Percentiles rank a stretch among this genome's conserved stretches.
Evolutionary conservation across 306 rosid species (phyloP).

Genomic region (Prunus kanzakura): DNA sequence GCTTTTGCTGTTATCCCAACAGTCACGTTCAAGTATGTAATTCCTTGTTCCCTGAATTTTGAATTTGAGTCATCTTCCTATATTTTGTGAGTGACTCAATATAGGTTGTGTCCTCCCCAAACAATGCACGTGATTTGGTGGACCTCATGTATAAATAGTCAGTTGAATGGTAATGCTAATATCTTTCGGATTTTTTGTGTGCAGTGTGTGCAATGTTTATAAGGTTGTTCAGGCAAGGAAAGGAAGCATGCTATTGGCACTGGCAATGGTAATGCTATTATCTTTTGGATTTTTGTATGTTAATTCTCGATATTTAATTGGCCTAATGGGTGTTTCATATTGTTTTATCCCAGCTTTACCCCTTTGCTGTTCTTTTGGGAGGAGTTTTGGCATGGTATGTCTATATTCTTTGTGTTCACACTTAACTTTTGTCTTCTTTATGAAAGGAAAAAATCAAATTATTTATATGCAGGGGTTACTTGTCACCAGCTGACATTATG

Average conservation of each 20-base stretch:
- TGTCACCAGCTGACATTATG: slow-evolving; percentile 77
- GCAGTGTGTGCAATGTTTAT: slow-evolving; percentile 71
- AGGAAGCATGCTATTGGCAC: slow-evolving; percentile 70
- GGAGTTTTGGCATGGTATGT: slow-evolving; percentile 82
- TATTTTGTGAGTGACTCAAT: background rate
- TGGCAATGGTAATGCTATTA: slow-evolving; percentile 74
- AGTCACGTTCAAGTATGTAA: slow-evolving; percentile 65
- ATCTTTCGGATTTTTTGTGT: slow-evolving; percentile 22
- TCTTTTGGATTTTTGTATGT: slow-evolving; percentile 5
- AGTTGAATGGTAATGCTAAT: background rate
- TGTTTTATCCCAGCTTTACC: slow-evolving; percentile 68
- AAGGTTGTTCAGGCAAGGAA: slow-evolving; percentile 80
- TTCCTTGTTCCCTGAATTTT: background rate
- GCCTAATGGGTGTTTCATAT: slow-evolving; percentile 6
- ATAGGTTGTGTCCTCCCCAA: slow-evolving; percentile 5
- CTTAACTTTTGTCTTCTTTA: background rate
- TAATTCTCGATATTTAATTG: slow-evolving; percentile 20
- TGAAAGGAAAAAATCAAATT: background rate
- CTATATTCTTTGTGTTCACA: slow-evolving; percentile 11
- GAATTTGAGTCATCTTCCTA: slow-evolving; percentile 10
- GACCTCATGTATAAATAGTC: background rate
- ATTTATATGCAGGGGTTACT: slow-evolving; percentile 58
- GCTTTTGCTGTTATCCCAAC: slow-evolving; percentile 81
- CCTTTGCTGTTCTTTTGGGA: slow-evolving; percentile 67
- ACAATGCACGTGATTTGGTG: background rate